phyloP scores from a whole-genome alignment of 2,329 filamentous ascomycete genomes.

The Ambrosiella cleistominuta region DNA sequence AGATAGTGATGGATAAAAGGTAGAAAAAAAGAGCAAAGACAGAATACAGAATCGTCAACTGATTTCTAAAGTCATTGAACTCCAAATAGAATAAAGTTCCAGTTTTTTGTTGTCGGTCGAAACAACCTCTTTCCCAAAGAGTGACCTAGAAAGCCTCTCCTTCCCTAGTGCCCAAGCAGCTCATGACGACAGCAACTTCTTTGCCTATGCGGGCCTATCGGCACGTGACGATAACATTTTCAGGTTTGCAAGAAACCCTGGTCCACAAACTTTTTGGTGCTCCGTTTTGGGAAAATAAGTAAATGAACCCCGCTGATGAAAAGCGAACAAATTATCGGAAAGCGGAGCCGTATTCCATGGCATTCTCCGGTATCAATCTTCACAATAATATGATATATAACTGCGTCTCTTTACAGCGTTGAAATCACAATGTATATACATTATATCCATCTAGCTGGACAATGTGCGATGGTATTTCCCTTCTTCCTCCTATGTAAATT shows the following conservation, averaged over 20 bases:
- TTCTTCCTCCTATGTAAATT: background rate
- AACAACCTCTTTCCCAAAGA: background rate
- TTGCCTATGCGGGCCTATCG: background rate
- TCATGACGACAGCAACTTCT: background rate
- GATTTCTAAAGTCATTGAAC: too few relatives aligned
- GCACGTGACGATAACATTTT: background rate
- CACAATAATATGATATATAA: background rate
- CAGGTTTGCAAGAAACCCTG: background rate
- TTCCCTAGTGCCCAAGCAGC: background rate
- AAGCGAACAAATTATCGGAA: background rate
- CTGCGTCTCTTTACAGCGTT: background rate
- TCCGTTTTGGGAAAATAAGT: too few relatives aligned
- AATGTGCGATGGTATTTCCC: background rate
- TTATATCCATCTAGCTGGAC: too few relatives aligned
- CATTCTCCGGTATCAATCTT: background rate
- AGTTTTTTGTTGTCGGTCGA: background rate
- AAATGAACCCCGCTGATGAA: too few relatives aligned
- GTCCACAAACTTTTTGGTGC: background rate
- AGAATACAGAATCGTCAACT: background rate
- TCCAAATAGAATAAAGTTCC: too few relatives aligned
- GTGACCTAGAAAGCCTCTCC: background rate
- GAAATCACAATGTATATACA: background rate
- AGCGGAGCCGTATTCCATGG: background rate
- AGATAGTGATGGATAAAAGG: too few relatives aligned
- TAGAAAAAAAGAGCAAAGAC: background rate